A percentile compares a stretch with the other conserved stretches of the same genome.
Conservation (phyloP, 2,329 filamentous ascomycete species). For the Aspergillus sclerotialis region DNA sequence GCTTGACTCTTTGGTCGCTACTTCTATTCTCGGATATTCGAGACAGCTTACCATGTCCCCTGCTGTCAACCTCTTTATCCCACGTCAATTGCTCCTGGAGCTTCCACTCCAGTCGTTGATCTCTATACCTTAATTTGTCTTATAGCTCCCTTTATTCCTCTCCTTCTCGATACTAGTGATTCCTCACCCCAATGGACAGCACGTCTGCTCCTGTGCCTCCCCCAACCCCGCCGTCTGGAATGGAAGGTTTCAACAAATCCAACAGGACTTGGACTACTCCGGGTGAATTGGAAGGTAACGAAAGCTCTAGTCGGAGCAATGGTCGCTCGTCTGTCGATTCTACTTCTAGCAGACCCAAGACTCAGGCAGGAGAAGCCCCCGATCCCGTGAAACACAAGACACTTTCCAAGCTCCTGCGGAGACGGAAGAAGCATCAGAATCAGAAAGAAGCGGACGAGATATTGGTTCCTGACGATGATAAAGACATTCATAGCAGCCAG, state of each 20-base stretch:
- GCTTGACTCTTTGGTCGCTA: no score
- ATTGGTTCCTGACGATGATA: conserved; percentile 16
- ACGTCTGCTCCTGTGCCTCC: conserved; percentile 19
- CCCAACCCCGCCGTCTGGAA: conserved; percentile 27
- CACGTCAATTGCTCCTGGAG: no score
- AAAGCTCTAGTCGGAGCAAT: conserved; percentile 26
- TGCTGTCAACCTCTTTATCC: no score
- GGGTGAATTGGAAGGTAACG: conserved; percentile 25
- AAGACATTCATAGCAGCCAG: conserved; percentile 13
- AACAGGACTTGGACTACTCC: conserved; percentile 32
- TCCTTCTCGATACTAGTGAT: conserved; percentile 1
- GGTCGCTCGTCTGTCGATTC: conserved; percentile 34
- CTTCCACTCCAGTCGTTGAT: no score
- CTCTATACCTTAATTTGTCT: no score
- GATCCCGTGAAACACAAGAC: conserved; percentile 37
- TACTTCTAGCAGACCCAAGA: conserved; percentile 29
- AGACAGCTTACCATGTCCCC: no score
- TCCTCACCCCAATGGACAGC: conserved; percentile 25
- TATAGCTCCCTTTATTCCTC: conserved; percentile 1
- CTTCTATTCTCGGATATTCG: no score
- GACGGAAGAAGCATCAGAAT: conserved; percentile 36
- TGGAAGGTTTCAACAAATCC: conserved; percentile 26
- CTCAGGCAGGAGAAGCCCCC: conserved; percentile 29
- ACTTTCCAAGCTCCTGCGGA: conserved; percentile 46
- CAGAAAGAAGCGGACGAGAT: conserved; percentile 16